Evolutionary conservation across 768 basidiomycete species (phyloP), one percentile per base, ranked within the genome.

Genomic region (Thelephora ganbajun): DNA sequence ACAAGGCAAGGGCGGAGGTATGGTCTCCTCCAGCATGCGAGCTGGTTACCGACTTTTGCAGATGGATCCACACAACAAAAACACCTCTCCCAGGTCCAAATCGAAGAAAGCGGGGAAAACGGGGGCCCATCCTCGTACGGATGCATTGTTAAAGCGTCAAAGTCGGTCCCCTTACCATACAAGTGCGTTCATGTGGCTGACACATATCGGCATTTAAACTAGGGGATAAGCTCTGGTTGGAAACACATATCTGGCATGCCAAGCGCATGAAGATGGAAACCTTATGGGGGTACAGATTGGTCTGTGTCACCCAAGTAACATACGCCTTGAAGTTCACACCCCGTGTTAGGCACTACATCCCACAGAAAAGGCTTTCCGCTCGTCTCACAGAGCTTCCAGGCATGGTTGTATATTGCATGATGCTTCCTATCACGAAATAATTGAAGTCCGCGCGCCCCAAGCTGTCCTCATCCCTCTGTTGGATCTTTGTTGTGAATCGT

Each of bases 191-290:
- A 37, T 46, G 44, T 30, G 1, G 14, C 26, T 6, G 30, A 42
- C n/a, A 35, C n/a, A 14, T 2, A 23, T 35, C 16, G 35, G n/a
- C 18, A 44, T 4, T 34, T 22, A 11, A 44, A 36, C 2, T 53
- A 96, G 93, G 70, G 26, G 73, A 86, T 53, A 97, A 97, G 61
- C 67, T 73, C 11, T 98, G 94, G 94, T 76, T 99, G 0, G 90
- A 94, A 59, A 94, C 92, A 5, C 96, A 99, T 61, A 64, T 98
- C 16, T 98, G 92, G 90, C 94, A 97, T 56, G 87, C 92, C 1
- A 98, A 97, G 63, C 77, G 96, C 5, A 94, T 94, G 80, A 79
- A 83, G 51, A 97, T 98, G 94, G 74, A 81, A 54, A 81, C 80
- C 52, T 71, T 87, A 62, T 98, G 92, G 92, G 90, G 89, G 0